Conservation (phyloP, 2,329 filamentous ascomycete genomes). For the Fusarium subtropicale region DNA sequence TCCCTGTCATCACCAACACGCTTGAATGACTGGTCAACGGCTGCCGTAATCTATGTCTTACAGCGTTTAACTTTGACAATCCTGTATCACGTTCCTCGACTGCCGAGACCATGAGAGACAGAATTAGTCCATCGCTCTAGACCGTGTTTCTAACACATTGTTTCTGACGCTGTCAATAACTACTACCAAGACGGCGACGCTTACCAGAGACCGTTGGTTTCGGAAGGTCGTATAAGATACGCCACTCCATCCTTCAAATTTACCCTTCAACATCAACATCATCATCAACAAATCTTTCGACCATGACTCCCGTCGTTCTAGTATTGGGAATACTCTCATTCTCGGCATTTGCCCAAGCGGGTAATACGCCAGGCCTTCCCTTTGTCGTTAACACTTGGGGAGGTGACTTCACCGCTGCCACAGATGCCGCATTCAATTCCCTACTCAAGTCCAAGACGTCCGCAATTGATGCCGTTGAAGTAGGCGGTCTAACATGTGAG, state of each 20-base stretch:
- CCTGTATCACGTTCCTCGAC: conserved; percentile 1
- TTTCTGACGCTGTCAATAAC: not conserved
- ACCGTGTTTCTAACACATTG: no score
- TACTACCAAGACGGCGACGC: not conserved
- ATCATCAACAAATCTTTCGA: conserved; percentile 3
- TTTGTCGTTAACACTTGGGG: conserved; percentile 68
- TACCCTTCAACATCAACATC: not conserved
- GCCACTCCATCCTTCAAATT: conserved; percentile 22
- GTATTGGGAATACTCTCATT: conserved; percentile 27
- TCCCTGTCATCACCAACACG: conserved; percentile 19
- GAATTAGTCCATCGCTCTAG: not conserved
- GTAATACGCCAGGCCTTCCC: conserved; percentile 57
- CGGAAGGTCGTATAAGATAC: conserved; percentile 28
- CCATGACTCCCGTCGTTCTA: conserved; percentile 2
- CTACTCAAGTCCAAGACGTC: conserved; percentile 50
- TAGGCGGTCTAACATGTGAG: conserved; percentile 65
- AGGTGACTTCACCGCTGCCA: conserved; percentile 63
- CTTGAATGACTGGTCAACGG: conserved; percentile 9
- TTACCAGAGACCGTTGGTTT: conserved; percentile 20
- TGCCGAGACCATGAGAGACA: not conserved
- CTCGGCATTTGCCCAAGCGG: conserved; percentile 19
- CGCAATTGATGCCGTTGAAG: conserved; percentile 63
- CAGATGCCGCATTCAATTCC: conserved; percentile 61
- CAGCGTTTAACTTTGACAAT: conserved; percentile 20
- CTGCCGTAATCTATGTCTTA: conserved; percentile 2